Evolutionary conservation across 2,329 filamentous ascomycete genomes (phyloP), one percentile per base, ranked within the genome.

Genomic region (Colletotrichum noveboracense): DNA sequence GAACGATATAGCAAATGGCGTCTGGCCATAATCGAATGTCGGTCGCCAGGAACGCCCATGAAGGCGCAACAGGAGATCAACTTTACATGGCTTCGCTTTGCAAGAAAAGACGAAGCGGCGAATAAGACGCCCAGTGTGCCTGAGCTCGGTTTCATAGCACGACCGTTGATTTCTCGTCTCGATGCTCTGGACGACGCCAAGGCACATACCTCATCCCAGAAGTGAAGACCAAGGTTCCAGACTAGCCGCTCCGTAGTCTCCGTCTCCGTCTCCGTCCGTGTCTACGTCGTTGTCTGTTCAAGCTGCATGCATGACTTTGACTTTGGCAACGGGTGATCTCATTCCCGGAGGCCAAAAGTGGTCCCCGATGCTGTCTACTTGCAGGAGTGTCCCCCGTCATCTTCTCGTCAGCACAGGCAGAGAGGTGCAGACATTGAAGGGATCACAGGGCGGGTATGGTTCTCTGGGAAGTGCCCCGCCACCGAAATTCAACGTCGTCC

Each of bases 261-360:
- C 43, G 43, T 52, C n/a, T 52, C 43, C 43, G 43, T 52, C 43
- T 52, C 43, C 43, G 43, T 52, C 43, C 43, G n/a, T 21, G n/a
- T 52, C 43, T 62, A 36, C 52, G 24, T 60, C 52, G 66, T 28
- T 38, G 16, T n/a, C n/a, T 67, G 14, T 43, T 60, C 36, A n/a
- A n/a, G 36, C 36, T 52, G 48, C 61, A 13, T 71, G 72, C 52
- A 21, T 71, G 72, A 66, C 28, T 32, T 61, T 71, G 72, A 71
- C 67, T 66, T 60, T 61, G 60, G 28, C 52, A 60, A 66, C 60
- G 34, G 67, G 66, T 14, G 55, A 55, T 38, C 30, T 62, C 38
- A 43, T 30, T 26, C 24, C 12, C 38, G 38, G 52, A 38, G 32
- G 30, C 62, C 10, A 56, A 43, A 62, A 56, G 52, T 43, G 55